Base-by-base conservation (phyloP, 768 basidiomycete species). In the Terana coerulea region DNA sequence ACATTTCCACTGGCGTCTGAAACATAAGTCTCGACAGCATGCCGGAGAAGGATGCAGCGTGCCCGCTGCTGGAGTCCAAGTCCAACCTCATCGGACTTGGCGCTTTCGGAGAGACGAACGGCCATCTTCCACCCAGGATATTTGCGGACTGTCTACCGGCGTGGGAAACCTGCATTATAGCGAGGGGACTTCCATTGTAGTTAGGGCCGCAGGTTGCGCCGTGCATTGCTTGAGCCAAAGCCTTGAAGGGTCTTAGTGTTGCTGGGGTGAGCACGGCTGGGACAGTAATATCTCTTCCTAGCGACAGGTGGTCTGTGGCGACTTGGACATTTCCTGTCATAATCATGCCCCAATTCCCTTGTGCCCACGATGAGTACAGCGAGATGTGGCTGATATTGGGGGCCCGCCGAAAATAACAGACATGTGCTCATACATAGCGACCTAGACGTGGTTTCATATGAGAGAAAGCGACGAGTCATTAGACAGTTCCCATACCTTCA, bases 361-460 rank as follows among this genome's bases (percentile, higher is more conserved):
- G 65, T 1, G 83, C 80, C 93, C 94, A 98, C 58, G 73, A 70
- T 0, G 77, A 66, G 63, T 98, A 97, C 25, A 97, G 73, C 0
- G 68, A 60, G 30, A 75, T 61, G 64, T 93, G 88, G 37, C 72
- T 65, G 12, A 69, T 59, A 55, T 88, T 91, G 94, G 93, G 9
- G 79, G 76, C 0, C 91, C 90, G 19, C 91, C 88, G 9, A 70
- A 69, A 26, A 85, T 71, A 3, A 65, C 56, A 0, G 85, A 78
- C 9, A 95, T 72, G 60, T 91, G 86, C 65, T 98, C 95, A 57
- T 94, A 95, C 78, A 95, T 75, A 0, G 95, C 84, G n/a, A 81
- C 90, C 92, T 98, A 59, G 24, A 31, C n/a, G n/a, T n/a, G n/a
- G 10, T n/a, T 14, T 39, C 19, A n/a, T 6, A 22, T 19, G 4